These are phyloP conservation scores for Pythium biforme DNA, from an alignment of 352 stramenopile genomes.

Conservation along the genomic window DNA sequence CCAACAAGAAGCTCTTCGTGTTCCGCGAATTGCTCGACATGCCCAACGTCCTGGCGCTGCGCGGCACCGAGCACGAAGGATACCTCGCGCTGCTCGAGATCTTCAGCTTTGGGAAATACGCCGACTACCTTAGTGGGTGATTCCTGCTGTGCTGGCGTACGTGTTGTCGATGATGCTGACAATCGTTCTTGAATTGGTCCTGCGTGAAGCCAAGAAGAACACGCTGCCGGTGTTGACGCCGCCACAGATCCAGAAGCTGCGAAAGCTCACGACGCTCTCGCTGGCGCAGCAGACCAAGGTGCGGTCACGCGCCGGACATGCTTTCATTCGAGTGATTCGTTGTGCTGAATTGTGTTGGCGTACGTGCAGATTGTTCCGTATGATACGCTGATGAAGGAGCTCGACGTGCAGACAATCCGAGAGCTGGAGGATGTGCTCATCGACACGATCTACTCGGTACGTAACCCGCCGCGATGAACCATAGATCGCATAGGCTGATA, in stretches of 20 bases:
- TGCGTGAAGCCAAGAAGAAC: conserved; percentile 45
- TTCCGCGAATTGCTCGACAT: conserved; percentile 92
- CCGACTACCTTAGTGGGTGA: conserved; percentile 78
- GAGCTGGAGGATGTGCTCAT: conserved; percentile 93
- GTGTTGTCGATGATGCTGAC: not conserved
- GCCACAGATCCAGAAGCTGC: conserved; percentile 80
- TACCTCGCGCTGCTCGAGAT: conserved; percentile 85
- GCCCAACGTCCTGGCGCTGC: conserved; percentile 87
- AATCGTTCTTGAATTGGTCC: not conserved
- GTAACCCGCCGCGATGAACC: not conserved
- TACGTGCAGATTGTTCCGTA: conserved; percentile 76
- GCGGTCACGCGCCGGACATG: not conserved
- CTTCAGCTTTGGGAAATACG: conserved; percentile 89
- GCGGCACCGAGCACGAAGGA: conserved; percentile 65
- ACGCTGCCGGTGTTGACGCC: conserved; percentile 65
- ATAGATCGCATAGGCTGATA: not conserved
- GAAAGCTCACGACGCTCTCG: conserved; percentile 87
- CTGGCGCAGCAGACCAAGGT: conserved; percentile 85
- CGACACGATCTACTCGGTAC: conserved; percentile 90
- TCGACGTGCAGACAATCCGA: conserved; percentile 79
- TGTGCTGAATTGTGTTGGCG: not conserved
- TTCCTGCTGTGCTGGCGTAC: not conserved
- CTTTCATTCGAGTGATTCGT: not conserved
- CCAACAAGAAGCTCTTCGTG: conserved; percentile 92
- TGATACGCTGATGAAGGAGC: conserved; percentile 63